Evolutionary conservation across 2,329 filamentous ascomycete species (phyloP), one percentile per base, ranked within the genome.

Genomic region (Ceratocystis colombiana): DNA sequence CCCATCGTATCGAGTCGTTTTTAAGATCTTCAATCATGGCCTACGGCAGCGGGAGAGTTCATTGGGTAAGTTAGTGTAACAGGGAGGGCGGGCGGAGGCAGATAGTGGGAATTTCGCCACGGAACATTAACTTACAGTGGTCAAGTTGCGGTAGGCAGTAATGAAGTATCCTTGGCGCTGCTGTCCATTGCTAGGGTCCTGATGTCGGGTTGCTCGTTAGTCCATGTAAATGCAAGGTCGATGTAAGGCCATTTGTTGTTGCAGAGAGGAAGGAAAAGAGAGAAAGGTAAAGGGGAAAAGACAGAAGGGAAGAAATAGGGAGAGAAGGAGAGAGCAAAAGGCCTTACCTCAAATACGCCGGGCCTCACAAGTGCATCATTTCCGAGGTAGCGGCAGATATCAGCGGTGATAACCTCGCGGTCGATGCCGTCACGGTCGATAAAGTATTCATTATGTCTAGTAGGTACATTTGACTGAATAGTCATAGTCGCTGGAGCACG

Each of bases 311-410:
- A 33, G 1, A 8, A 33, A 33, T 8, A 33, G 33, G 33, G 33
- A 10, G 33, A 37, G 7, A 12, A n/a, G 41, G 25, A 41, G 5
- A 55, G 5, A 28, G 5, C 10, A 30, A 5, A 37, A n/a, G 41
- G 71, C 74, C 80, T 71, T 82, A 90, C 87, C 82, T 88, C 84
- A 76, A 88, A 87, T 71, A 82, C 84, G 72, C 86, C 87, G 68
- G 88, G 88, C 73, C 86, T 86, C 73, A 90, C 88, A 72, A 89
- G 82, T 71, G 88, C 88, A 79, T 92, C 88, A 75, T 90, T 90
- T 73, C 88, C 88, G 71, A 92, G 82, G 75, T 90, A 92, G 73
- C 88, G 87, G 79, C 88, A 91, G 70, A 92, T 90, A 75, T 92
- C 88, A 74, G 88, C 86, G 69, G 89, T 89, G 76, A 92, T 90